Evolutionary conservation across 805 yeast genomes (phyloP).

Genomic region (Saccharomycopsis oosterbeekiorum): DNA sequence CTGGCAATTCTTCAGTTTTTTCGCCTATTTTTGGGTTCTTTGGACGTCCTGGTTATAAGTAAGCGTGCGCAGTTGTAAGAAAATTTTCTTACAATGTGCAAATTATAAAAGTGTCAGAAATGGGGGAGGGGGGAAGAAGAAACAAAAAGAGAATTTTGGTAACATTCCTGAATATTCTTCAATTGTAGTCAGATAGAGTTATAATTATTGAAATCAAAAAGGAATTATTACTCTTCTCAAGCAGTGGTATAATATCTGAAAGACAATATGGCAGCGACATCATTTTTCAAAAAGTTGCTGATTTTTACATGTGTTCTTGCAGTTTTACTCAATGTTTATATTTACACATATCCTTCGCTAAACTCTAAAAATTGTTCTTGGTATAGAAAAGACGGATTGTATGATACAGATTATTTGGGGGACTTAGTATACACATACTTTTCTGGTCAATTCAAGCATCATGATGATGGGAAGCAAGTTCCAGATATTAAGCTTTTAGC

Average conservation of each 20-base stretch:
- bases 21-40: background rate
- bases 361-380: slow-evolving; percentile 50
- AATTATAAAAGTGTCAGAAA: background rate
- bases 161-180: no score
- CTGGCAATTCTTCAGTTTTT: background rate
- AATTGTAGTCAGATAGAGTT: no score
- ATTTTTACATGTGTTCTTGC: slow-evolving; percentile 26
- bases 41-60: background rate
- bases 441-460: slow-evolving; percentile 21
- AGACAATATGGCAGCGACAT: background rate
- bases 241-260: no score
- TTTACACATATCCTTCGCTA: slow-evolving; percentile 69
- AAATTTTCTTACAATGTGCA: background rate
- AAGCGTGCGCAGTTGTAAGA: background rate
- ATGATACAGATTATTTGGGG: slow-evolving; percentile 20
- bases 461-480: slow-evolving; percentile 18
- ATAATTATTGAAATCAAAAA: no score
- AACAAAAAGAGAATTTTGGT: background rate
- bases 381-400: slow-evolving; percentile 24
- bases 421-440: slow-evolving; percentile 20
- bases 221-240: background rate
- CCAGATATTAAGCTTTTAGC: slow-evolving; percentile 59
- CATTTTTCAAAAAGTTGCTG: background rate
- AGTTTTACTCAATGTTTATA: slow-evolving; percentile 45
- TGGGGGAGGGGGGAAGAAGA: background rate